A percentile compares a stretch with the other conserved stretches of the same genome.
Conservation (phyloP, 768 basidiomycete species). For the Mycena albidolilacea region DNA sequence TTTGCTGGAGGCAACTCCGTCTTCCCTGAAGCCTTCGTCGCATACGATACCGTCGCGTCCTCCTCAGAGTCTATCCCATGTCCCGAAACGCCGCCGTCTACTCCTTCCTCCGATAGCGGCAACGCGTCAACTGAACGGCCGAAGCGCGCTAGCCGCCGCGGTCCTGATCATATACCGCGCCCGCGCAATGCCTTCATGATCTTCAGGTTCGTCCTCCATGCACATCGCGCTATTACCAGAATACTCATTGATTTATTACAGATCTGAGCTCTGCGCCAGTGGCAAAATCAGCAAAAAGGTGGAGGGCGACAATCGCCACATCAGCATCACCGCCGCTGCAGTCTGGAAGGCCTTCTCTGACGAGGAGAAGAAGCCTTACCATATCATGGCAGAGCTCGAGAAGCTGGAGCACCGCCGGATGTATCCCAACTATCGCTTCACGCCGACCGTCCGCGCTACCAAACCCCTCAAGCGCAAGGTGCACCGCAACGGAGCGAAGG, state of each 20-base stretch:
- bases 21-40: background rate
- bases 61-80: constrained; percentile 21
- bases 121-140: constrained; percentile 13
- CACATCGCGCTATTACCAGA: constrained; percentile 48
- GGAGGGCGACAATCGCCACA: constrained; percentile 71
- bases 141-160: constrained; percentile 40
- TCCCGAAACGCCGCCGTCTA: constrained; percentile 12
- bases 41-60: background rate
- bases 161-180: constrained; percentile 71
- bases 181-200: constrained; percentile 91
- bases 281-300: constrained; percentile 63
- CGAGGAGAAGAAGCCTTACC: constrained; percentile 66
- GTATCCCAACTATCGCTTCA: constrained; percentile 71
- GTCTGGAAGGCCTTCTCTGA: constrained; percentile 70
- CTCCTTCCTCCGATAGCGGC: background rate
- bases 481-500: constrained; percentile 64
- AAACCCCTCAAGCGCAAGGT: constrained; percentile 66
- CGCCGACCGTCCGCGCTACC: constrained; percentile 59
- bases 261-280: constrained; percentile 68
- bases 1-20: background rate
- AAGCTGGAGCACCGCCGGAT: constrained; percentile 63
- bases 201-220: constrained; percentile 66
- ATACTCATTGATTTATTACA: constrained; percentile 47
- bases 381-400: constrained; percentile 64
- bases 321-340: constrained; percentile 69